Evolutionary conservation across 768 basidiomycete species (phyloP), one percentile per base, ranked within the genome.

Genomic region (Mycena epipterygia): DNA sequence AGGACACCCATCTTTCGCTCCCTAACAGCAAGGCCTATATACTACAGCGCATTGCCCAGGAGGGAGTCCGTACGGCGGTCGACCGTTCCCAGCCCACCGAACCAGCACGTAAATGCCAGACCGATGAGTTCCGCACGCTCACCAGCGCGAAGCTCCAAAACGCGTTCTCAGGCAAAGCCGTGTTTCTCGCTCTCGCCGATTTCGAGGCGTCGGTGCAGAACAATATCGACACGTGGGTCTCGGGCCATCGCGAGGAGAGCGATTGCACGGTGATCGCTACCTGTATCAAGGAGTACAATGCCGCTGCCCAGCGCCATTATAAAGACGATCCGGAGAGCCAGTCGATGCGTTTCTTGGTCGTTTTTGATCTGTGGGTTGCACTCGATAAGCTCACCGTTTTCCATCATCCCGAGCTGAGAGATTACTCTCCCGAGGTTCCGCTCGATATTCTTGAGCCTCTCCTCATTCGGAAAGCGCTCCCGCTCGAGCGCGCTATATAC

Each of bases 361-460:
- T 84, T 49, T 73, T 88, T n/a, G n/a, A n/a, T n/a, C n/a, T n/a
- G n/a, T n/a, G n/a, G n/a, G n/a, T n/a, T n/a, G n/a, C n/a, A n/a
- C 33, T 88, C 9, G 88, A 89, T 67, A 78, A 68, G 27, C 37
- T 86, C 19, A 78, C 74, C 6, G 70, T 83, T 33, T 52, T 49
- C 27, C 76, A 80, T 33, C 76, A 76, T 48, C 84, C 87, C 5
- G 76, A 88, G 21, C 74, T 89, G 8, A 52, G 37, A 0, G 75
- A 82, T 8, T 89, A 85, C 67, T 84, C 86, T 27, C 87, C 88
- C 0, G 86, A 85, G 67, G 74, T 89, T 1, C 81, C 85, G 0
- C 33, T 63, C 0, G 64, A 60, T 6, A 71, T 87, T 25, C 71
- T 88, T 17, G 78, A 86, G 23, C 64, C 79, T 0, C 79, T 89